phyloP scores from a whole-genome alignment of 495 filamentous ascomycete genomes.

The Wilcoxina mikolae region DNA sequence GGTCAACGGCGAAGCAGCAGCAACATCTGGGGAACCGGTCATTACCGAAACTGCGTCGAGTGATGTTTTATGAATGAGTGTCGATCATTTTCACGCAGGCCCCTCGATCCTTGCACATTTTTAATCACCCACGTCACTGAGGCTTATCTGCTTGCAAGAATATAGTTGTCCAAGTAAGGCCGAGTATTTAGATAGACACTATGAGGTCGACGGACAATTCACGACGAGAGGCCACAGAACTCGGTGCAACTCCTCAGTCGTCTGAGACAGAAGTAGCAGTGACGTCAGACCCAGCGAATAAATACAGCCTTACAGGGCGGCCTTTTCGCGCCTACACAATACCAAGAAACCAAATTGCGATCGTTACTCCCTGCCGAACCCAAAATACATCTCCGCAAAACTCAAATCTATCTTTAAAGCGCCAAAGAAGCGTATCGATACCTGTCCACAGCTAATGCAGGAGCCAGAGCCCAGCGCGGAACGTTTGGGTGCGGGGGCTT shows the following conservation, averaged over 20 bases:
- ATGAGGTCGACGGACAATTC: background rate
- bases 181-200: background rate
- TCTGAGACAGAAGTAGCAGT: background rate
- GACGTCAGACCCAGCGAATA: background rate
- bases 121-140: slow-evolving; percentile 1
- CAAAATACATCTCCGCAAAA: background rate
- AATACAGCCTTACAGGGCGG: background rate
- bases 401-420: background rate
- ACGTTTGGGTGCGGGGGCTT: background rate
- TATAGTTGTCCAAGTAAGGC: background rate
- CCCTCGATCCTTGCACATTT: background rate
- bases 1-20: too few relatives aligned
- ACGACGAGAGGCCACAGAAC: background rate
- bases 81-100: background rate
- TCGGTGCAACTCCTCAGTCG: background rate
- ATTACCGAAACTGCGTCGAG: background rate
- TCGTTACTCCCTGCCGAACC: background rate
- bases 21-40: background rate
- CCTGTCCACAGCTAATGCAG: slow-evolving; percentile 1
- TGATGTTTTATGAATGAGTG: background rate
- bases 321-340: background rate
- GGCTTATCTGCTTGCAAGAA: background rate
- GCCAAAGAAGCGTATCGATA: background rate
- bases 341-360: background rate
- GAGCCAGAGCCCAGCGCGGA: background rate